Evolutionary conservation across 75 land plant genomes (phyloP), one percentile per base, ranked within the genome.

Genomic region (Cunninghamia lanceolata): DNA sequence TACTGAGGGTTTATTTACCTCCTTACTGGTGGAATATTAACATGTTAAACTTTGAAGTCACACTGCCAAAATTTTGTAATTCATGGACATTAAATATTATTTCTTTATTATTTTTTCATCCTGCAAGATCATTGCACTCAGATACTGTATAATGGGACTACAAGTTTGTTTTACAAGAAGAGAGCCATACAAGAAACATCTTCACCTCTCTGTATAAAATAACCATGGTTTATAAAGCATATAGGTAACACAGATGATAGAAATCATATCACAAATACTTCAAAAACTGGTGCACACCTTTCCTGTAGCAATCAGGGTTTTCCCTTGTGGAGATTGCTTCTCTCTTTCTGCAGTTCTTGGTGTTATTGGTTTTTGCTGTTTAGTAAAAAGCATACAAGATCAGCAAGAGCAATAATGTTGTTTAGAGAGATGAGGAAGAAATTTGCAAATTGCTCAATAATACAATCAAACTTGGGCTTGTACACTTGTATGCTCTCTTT

Each of bases 261-360:
- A 79, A 79, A 28, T 11, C 19, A 83, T 28, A 46, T 47, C 19
- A 52, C 35, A 42, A 46, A 52, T 36, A 30, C 87, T 86, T 8
- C 4, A 10, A 42, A 85, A 32, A 85, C 34, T 39, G 36, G 59
- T 6, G 25, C 81, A 59, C 53, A 94, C 99, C 89, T 98, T 95
- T 88, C 99, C 98, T 75, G 96, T 96, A 40, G 96, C 99, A 82
- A 94, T 89, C 16, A 96, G 91, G 11, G 94, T 90, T 76, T 91
- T 93, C 28, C 94, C 91, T 54, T 98, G 96, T 53, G 90, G 87
- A 54, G 91, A 92, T 19, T 90, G 46, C 13, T 93, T 96, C 84
- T 93, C 98, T 93, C 96, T 46, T 87, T 93, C 88, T 8, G 95
- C 96, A 34, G 84, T 96, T 75, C 84, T 85, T 81, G 82, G 46